These are phyloP conservation scores for Ophiosphaerella korrae DNA, from an alignment of 2,329 filamentous ascomycete genomes.

Conservation along the genomic window DNA sequence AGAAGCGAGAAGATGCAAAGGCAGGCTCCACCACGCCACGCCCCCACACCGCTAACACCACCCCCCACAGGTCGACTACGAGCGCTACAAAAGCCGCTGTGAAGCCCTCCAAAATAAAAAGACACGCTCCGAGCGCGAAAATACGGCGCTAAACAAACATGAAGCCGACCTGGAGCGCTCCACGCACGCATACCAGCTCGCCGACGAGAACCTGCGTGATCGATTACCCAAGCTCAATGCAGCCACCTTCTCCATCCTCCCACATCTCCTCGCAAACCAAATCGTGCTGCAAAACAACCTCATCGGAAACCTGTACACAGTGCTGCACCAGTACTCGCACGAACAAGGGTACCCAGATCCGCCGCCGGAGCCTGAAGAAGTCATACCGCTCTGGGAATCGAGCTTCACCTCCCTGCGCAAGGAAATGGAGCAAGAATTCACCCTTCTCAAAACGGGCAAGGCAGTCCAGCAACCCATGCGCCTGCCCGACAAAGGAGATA, in stretches of 20 bases:
- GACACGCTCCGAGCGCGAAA: slow-evolving; percentile 74
- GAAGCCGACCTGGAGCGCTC: slow-evolving; percentile 71
- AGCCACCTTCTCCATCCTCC: slow-evolving; percentile 74
- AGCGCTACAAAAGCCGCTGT: slow-evolving; percentile 74
- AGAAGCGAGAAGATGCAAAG: slow-evolving; percentile 82
- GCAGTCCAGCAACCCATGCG: slow-evolving; percentile 64
- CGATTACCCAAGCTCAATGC: slow-evolving; percentile 73
- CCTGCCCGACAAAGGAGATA: slow-evolving; percentile 52
- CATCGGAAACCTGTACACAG: slow-evolving; percentile 78
- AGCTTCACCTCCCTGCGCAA: slow-evolving; percentile 67
- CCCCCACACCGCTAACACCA: slow-evolving; percentile 12
- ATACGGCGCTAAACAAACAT: slow-evolving; percentile 70
- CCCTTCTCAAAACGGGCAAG: slow-evolving; percentile 69
- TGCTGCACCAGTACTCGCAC: slow-evolving; percentile 73
- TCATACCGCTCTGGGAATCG: slow-evolving; percentile 69
- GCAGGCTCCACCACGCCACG: slow-evolving; percentile 35
- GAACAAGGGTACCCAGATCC: slow-evolving; percentile 72
- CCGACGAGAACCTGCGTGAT: slow-evolving; percentile 74
- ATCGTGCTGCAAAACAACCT: slow-evolving; percentile 79
- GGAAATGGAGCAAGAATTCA: slow-evolving; percentile 67
- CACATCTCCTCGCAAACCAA: slow-evolving; percentile 71
- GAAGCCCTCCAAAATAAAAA: slow-evolving; percentile 73
- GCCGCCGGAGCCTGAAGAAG: slow-evolving; percentile 72
- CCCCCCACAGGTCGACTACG: slow-evolving; percentile 69
- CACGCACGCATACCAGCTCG: slow-evolving; percentile 73